Evolutionary conservation across 2,329 filamentous ascomycete species (phyloP).

Genomic region (Xylaria arbuscula): DNA sequence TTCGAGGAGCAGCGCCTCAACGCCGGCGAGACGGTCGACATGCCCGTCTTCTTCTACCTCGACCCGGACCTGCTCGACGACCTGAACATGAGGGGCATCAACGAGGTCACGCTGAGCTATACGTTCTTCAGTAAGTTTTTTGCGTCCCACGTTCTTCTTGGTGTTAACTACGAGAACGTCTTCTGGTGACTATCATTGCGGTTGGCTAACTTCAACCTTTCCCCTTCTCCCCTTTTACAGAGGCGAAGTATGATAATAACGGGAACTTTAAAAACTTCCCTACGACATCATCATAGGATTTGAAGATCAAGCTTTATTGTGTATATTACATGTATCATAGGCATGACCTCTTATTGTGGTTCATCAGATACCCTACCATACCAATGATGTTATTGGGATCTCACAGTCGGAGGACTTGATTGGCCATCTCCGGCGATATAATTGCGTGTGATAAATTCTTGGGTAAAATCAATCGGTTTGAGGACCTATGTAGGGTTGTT

Average conservation of each 20-base stretch:
- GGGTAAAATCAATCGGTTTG: neutral
- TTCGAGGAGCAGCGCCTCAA: constrained; percentile 97
- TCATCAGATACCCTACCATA: constrained; percentile 21
- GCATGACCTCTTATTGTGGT: neutral
- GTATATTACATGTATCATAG: constrained; percentile 27
- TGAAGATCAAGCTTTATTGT: constrained; percentile 2
- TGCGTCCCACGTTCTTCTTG: neutral
- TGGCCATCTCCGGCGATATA: neutral
- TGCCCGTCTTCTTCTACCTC: constrained; percentile 99
- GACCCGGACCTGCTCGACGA: constrained; percentile 95
- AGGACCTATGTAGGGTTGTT: neutral
- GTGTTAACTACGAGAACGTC: neutral
- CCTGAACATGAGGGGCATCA: constrained; percentile 90
- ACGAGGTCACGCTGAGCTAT: constrained; percentile 95
- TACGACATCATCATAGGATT: constrained; percentile 28
- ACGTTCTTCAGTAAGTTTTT: constrained; percentile 96
- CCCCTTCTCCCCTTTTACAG: constrained; percentile 54
- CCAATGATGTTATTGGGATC: neutral
- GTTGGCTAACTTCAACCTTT: constrained; percentile 2
- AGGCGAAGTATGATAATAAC: constrained; percentile 86
- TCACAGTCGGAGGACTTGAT: neutral
- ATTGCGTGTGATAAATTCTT: neutral
- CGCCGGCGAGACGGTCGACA: constrained; percentile 96
- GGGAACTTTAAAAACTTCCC: constrained; percentile 67
- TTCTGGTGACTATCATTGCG: neutral